These are phyloP conservation scores for Fabrea salina DNA, from an alignment of 169 alveolate species.

Conservation along the genomic window DNA sequence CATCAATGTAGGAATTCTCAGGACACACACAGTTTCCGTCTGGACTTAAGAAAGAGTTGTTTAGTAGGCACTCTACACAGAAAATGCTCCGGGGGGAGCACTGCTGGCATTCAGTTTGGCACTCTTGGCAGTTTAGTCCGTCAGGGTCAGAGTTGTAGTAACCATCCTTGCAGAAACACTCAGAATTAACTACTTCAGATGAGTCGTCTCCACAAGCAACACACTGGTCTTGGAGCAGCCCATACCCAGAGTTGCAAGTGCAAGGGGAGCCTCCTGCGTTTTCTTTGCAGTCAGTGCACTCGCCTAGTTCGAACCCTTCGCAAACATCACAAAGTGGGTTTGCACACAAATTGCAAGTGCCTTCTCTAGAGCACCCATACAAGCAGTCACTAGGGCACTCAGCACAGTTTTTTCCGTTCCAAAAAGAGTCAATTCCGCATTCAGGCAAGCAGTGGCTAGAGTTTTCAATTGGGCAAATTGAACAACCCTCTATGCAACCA, in stretches of 20 bases:
- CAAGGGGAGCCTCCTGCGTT: neutral
- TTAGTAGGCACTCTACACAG: too few species aligned
- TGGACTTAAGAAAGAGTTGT: too few species aligned
- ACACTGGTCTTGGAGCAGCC: too few species aligned
- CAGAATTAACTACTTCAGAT: too few species aligned
- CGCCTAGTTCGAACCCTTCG: neutral
- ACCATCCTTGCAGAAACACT: too few species aligned
- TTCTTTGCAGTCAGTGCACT: neutral
- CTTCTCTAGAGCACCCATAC: neutral
- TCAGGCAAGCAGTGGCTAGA: neutral
- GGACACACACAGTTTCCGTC: too few species aligned
- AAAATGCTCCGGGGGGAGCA: too few species aligned
- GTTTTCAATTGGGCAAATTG: neutral
- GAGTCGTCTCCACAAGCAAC: too few species aligned
- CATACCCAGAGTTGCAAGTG: neutral
- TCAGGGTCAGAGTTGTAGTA: too few species aligned
- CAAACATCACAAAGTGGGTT: neutral
- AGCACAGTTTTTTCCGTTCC: neutral
- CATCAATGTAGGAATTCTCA: too few species aligned
- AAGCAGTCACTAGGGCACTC: neutral
- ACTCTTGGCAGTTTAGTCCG: too few species aligned
- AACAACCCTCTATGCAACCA: neutral
- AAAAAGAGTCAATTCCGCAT: neutral
- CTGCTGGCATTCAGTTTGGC: too few species aligned
- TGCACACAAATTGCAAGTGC: neutral